Base-by-base conservation (phyloP, 148 eudicot species). In the Persicaria tinctoria region DNA sequence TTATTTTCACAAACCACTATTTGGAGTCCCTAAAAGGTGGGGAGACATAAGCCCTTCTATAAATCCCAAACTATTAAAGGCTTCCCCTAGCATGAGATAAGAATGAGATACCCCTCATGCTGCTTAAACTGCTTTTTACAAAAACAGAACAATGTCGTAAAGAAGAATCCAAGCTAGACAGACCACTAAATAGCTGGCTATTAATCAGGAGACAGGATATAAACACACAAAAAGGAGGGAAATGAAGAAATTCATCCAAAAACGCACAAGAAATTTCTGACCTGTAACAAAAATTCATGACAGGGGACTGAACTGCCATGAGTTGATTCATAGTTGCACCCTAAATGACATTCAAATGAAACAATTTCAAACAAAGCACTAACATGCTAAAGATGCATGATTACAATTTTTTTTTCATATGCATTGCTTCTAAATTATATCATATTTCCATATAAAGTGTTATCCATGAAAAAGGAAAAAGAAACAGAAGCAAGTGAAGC, bases 271-370 rank as follows among this genome's bases (percentile, higher is more conserved):
- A 69, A 68, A 77, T 63, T 12, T 44, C 86, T 68, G 74, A 89
- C 93, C 93, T 89, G 85, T 74, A 84, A 79, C 16, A 41, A 46
- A 62, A 87, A 87, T 70, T 66, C 78, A 80, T 70, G 38, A 49
- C 80, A 54, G 74, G 82, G 78, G 72, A 77, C 83, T 75, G 74
- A 79, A 64, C 70, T 44, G 38, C 72, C 62, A 71, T 63, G 63
- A 51, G 20, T 73, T 16, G 73, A 68, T 72, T 75, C 84, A 54
- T 72, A 14, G 53, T 81, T 76, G 75, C 46, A 13, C 76, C 87
- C 98, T 86, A 84, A 77, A 78, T 51, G 54, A 74, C 27, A 80
- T 60, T 66, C 74, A 53, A 10, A 55, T 8, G 50, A 17, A 73
- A 63, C 68, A 78, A n/a, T 50, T 55, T 44, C 23, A 83, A n/a